Evolutionary conservation across 164 flowering plant genomes (phyloP).

Genomic region (Malania oleifera): DNA sequence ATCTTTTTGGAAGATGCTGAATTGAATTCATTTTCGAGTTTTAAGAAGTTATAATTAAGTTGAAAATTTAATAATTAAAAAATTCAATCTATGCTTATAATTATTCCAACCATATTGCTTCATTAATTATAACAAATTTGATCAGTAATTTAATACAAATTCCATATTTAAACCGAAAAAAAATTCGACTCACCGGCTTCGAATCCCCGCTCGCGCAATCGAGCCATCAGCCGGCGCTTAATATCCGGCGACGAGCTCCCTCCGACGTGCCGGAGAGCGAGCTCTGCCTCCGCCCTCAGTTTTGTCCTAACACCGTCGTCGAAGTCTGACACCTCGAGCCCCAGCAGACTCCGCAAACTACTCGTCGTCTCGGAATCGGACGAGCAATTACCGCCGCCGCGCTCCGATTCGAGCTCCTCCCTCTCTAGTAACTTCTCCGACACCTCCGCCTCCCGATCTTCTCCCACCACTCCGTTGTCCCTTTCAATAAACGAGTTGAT

Average conservation of each 20-base stretch:
- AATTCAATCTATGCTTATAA: too few relatives aligned
- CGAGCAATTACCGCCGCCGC: constrained; percentile 2
- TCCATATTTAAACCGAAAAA: too few relatives aligned
- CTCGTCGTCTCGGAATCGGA: constrained; percentile 27
- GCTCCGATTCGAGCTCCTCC: constrained; percentile 8
- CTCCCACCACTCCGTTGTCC: constrained; percentile 14
- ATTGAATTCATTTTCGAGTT: too few relatives aligned
- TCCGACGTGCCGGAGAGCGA: constrained; percentile 18
- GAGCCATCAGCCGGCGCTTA: constrained; percentile 48
- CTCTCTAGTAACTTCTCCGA: constrained; percentile 3
- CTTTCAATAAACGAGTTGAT: constrained; percentile 56
- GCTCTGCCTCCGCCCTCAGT: constrained; percentile 31
- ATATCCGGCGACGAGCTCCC: constrained; percentile 20
- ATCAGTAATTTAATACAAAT: too few relatives aligned
- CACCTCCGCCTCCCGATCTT: constrained; percentile 5
- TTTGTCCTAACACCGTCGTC: constrained; percentile 16
- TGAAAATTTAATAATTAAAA: too few relatives aligned
- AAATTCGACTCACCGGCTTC: constrained; percentile 50
- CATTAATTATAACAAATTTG: too few relatives aligned
- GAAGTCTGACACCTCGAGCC: background rate
- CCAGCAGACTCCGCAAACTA: constrained; percentile 27
- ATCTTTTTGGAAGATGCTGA: too few relatives aligned
- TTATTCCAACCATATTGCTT: too few relatives aligned
- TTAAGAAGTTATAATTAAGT: too few relatives aligned
- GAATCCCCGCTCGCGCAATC: constrained; percentile 47